phyloP scores from a whole-genome alignment of 805 yeast genomes.

The Candida nitratophila region DNA sequence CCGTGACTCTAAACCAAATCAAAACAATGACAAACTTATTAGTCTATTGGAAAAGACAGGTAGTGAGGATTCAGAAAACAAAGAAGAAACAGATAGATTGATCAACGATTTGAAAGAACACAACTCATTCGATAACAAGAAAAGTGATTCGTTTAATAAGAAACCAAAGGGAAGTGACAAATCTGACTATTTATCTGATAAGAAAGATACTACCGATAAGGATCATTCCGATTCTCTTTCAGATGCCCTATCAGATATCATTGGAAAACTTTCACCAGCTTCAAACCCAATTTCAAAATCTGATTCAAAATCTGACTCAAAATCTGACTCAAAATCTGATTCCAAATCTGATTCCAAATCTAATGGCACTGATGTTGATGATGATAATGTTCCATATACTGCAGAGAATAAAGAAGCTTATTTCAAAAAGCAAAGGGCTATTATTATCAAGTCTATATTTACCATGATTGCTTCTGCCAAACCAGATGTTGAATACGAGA shows the following conservation, averaged over 20 bases:
- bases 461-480: constrained; percentile 12
- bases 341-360: no score
- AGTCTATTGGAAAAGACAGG: background rate
- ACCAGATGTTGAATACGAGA: constrained; percentile 9
- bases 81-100: background rate
- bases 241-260: no score
- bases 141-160: background rate
- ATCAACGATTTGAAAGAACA: background rate
- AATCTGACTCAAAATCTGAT: no score
- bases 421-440: constrained; percentile 9
- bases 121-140: background rate
- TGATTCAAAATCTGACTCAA: no score
- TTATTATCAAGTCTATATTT: constrained; percentile 15
- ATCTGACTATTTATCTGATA: no score
- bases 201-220: no score
- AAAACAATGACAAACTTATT: background rate
- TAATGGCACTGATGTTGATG: no score
- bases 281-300: no score
- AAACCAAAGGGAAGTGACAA: background rate
- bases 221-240: no score
- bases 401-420: background rate
- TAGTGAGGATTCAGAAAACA: background rate
- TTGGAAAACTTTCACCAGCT: no score
- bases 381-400: no score
- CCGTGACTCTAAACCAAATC: background rate